phyloP scores from a whole-genome alignment of 176 grass and related monocot genomes.

The Avena eriantha region DNA sequence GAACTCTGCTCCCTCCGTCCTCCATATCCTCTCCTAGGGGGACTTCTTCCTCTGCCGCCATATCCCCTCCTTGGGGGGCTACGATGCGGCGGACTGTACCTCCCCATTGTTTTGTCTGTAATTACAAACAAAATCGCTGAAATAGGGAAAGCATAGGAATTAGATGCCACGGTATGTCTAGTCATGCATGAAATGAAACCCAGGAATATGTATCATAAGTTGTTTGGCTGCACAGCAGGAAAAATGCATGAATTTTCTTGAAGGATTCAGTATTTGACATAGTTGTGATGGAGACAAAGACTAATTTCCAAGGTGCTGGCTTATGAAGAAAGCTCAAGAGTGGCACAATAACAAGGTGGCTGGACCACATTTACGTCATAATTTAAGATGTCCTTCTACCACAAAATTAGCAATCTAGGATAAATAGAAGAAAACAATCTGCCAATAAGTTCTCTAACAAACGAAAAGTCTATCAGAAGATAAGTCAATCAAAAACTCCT shows the following conservation, averaged over 20 bases:
- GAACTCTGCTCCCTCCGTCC: conserved; percentile 56
- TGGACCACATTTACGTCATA: not conserved
- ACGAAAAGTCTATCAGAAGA: not conserved
- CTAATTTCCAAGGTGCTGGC: not conserved
- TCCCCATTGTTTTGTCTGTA: conserved; percentile 65
- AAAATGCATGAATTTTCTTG: not conserved
- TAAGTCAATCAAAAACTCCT: no score
- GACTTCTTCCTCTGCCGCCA: conserved; percentile 78
- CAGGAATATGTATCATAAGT: not conserved
- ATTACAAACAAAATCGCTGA: not conserved
- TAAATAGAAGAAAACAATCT: not conserved
- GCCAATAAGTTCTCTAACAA: not conserved
- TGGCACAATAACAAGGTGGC: not conserved
- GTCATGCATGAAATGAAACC: not conserved
- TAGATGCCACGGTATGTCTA: not conserved
- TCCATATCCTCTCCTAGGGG: conserved; percentile 79
- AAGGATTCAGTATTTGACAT: not conserved
- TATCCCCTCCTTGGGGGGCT: conserved; percentile 92
- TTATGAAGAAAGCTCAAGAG: not conserved
- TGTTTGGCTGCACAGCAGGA: not conserved
- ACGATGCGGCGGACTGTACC: conserved; percentile 74
- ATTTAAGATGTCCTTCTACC: not conserved
- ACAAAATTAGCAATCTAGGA: not conserved
- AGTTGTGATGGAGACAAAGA: not conserved
- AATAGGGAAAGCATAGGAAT: not conserved